Percentiles rank a stretch among this genome's conserved stretches.
These are phyloP conservation scores for Pseudogymnoascus sp. DNA, from an alignment of 2,329 filamentous ascomycete genomes.

Conservation along the genomic window DNA sequence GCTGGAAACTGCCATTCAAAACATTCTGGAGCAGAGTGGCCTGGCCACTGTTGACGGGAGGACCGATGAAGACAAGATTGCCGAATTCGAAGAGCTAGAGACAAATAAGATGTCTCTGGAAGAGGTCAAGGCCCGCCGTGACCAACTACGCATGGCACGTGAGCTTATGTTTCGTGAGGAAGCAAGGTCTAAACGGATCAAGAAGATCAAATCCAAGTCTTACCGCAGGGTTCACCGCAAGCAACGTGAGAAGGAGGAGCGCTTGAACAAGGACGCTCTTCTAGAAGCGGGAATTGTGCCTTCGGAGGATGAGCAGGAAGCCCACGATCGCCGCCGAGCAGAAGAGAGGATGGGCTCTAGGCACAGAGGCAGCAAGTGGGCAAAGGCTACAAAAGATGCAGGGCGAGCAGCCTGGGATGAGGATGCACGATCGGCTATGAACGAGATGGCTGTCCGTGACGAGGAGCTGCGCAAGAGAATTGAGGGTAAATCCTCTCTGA, in stretches of 20 bases:
- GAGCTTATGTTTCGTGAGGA: constrained; percentile 86
- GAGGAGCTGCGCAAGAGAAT: constrained; percentile 61
- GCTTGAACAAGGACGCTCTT: constrained; percentile 50
- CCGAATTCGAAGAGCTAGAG: constrained; percentile 62
- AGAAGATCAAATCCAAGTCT: constrained; percentile 98
- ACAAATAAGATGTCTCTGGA: constrained; percentile 65
- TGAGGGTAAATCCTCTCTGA: constrained; percentile 51
- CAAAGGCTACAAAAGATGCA: constrained; percentile 58
- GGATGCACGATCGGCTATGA: constrained; percentile 56
- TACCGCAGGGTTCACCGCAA: constrained; percentile 89
- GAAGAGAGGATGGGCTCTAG: constrained; percentile 64
- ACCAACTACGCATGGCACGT: constrained; percentile 69
- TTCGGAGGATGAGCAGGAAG: constrained; percentile 58
- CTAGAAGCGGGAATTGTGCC: constrained; percentile 52
- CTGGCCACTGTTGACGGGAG: constrained; percentile 54
- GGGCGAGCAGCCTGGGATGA: constrained; percentile 63
- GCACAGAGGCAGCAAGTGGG: constrained; percentile 66
- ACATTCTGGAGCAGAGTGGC: constrained; percentile 85
- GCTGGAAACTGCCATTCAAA: constrained; percentile 77
- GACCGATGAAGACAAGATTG: constrained; percentile 55
- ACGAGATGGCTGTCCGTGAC: constrained; percentile 58
- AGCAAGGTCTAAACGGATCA: constrained; percentile 81
- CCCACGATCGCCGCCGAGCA: constrained; percentile 55
- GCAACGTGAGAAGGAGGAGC: constrained; percentile 54
- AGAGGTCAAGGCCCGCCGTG: constrained; percentile 64